Evolutionary conservation across 75 land plant species (phyloP), one percentile per base, ranked within the genome.

Genomic region (Picea sitchensis): DNA sequence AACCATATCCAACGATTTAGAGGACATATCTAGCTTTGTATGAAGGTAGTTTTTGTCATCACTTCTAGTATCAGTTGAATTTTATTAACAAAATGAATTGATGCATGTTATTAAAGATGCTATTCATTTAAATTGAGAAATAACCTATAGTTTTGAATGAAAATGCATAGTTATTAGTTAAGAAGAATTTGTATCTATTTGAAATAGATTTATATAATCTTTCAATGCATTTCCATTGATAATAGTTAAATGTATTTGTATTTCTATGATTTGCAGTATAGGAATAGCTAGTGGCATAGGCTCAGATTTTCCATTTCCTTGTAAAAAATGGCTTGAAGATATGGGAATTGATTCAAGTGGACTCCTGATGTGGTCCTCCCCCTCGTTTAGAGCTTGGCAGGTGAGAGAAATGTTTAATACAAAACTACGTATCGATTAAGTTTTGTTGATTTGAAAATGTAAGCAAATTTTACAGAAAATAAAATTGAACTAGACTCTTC

Each of bases 381-480:
- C 84, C 15, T 77, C 86, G 36, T 54, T 84, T 13, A 82, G 86
- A 69, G 84, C 86, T 32, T 84, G 86, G 86, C 84, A 84, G 84
- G 86, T 82, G 59, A 74, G 9, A 11, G 11, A 54, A 11, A 54
- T 14, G 59, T 26, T 74, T 47, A 23, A 56, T 21, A 56, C 51
- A 20, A 69, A 36, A 36, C 20, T 41, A 6, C 1, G 18, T n/a
- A 61, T 61, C 17, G 63, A 18, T 17, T 3, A 18, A 61, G 21
- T 61, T 61, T 61, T 18, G 63, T 61, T 18, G 5, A 18, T 6
- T 18, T 61, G 21, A 18, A n/a, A 18, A 61, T 61, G 21, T 61
- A 61, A 18, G 64, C 21, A n/a, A 6, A 38, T 38, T 38, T 38
- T 38, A 38, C 41, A 38, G 41, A 38, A 18, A n/a, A 61, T 5